Evolutionary conservation across 2,329 filamentous ascomycete species (phyloP), one percentile per base, ranked within the genome.

Genomic region (Dothideomycetes sp.): DNA sequence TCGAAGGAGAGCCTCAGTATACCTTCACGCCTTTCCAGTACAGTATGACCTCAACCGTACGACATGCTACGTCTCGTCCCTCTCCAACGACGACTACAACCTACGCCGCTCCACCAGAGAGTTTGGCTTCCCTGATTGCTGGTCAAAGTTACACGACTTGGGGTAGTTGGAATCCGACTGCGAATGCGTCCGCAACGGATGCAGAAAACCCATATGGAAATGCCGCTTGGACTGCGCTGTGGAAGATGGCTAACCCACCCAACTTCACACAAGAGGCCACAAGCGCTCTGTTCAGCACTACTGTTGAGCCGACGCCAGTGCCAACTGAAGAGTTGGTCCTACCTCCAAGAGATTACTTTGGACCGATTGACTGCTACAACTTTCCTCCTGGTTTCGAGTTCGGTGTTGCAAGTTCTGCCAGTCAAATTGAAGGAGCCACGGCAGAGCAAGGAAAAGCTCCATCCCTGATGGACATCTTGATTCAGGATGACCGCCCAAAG

Each of bases 291-390:
- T 29, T 25, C 23, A 25, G 23, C 3, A 73, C 73, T 0, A 78
- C 74, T 0, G 72, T 74, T 2, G 63, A 59, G 4, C 71, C 74
- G 0, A 78, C 73, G 0, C 64, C 73, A 0, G 56, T 79, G 1
- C 69, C 73, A 0, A 71, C 62, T 1, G 68, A 59, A 39, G 71
- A 78, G 43, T 62, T 79, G 1, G 58, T 77, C 5, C 61, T 75
- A 0, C 75, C 74, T 0, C 74, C 75, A 0, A 53, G 60, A 1
- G 66, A 71, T 34, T 72, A 71, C 44, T 70, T 73, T 41, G 61
- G 60, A 0, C 64, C 69, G 31, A 58, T 61, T 15, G 59, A 70
- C 12, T 71, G 70, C 47, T 67, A 70, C 31, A 63, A 60, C 18
- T 73, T 76, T 24, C 69, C 70, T 0, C 51, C 62, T 3, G 62